phyloP scores from a whole-genome alignment of 306 rosid genomes.

The Trifolium subterraneum region DNA sequence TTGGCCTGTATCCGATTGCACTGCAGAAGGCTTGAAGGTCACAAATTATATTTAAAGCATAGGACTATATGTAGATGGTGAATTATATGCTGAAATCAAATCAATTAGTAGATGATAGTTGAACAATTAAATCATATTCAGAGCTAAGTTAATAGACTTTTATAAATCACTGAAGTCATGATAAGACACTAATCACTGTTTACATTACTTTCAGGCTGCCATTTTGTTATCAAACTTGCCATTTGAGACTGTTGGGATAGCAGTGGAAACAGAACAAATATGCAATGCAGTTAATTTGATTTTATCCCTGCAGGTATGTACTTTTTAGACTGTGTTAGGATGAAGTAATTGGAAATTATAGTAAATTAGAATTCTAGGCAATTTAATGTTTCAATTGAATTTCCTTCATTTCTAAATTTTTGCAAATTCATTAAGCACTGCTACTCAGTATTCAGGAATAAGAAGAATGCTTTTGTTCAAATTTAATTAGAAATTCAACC shows the following conservation, averaged over 20 bases:
- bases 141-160: not conserved
- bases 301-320: conserved; percentile 62
- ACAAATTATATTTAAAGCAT: not conserved
- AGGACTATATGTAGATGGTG: too few species aligned
- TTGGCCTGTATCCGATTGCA: conserved; percentile 76
- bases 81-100: too few species aligned
- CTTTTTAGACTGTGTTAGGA: not conserved
- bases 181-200: not conserved
- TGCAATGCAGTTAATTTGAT: conserved; percentile 63
- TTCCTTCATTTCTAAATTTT: too few species aligned
- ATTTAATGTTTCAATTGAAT: too few species aligned
- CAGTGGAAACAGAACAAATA: conserved; percentile 44
- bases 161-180: too few species aligned
- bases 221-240: conserved; percentile 65
- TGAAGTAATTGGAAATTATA: not conserved
- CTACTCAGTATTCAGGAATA: not conserved
- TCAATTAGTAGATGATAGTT: too few species aligned
- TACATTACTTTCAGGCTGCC: conserved; percentile 51
- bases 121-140: too few species aligned
- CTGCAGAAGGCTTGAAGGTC: conserved; percentile 79
- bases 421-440: not conserved
- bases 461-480: not conserved
- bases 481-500: conserved; percentile 9
- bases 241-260: conserved; percentile 55
- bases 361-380: too few species aligned